phyloP scores from a whole-genome alignment of 148 eudicot species.

The Bassia scoparia region DNA sequence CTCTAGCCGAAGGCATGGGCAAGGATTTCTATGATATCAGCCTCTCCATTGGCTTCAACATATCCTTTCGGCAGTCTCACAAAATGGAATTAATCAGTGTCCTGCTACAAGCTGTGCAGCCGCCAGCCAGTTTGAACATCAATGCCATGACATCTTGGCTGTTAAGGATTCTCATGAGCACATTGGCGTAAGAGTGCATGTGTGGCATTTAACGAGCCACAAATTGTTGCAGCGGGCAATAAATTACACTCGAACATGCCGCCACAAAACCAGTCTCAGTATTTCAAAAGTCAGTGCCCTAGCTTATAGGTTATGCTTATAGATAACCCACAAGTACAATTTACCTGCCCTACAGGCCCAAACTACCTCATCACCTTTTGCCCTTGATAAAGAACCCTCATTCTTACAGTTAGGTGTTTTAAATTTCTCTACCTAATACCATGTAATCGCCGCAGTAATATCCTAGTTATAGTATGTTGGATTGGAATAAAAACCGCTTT shows the following conservation, averaged over 20 bases:
- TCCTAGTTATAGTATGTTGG: too few species aligned
- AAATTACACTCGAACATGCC: conserved; percentile 30
- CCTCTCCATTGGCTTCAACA: conserved; percentile 46
- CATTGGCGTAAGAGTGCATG: conserved; percentile 52
- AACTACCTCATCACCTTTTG: conserved; percentile 34
- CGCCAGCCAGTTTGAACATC: conserved; percentile 12
- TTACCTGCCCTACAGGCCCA: conserved; percentile 28
- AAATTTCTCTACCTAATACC: too few species aligned
- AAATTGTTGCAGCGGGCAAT: conserved; percentile 51
- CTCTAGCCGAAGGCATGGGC: conserved; percentile 23
- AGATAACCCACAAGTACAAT: conserved; percentile 32
- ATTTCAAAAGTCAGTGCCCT: conserved; percentile 50
- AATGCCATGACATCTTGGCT: conserved; percentile 18
- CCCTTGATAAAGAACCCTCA: not conserved
- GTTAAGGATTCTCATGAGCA: conserved; percentile 5
- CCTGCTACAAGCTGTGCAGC: conserved; percentile 18
- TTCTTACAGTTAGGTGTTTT: too few species aligned
- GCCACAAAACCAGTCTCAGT: conserved; percentile 36
- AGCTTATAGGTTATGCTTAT: conserved; percentile 43
- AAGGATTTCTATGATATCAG: conserved; percentile 48
- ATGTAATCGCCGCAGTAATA: too few species aligned
- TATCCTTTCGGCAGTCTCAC: conserved; percentile 36
- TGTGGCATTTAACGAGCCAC: conserved; percentile 36
- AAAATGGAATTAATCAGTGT: conserved; percentile 18
- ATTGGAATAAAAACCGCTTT: too few species aligned